Conservation (phyloP, 257 asterid genomes). For the Ballota nigra region DNA sequence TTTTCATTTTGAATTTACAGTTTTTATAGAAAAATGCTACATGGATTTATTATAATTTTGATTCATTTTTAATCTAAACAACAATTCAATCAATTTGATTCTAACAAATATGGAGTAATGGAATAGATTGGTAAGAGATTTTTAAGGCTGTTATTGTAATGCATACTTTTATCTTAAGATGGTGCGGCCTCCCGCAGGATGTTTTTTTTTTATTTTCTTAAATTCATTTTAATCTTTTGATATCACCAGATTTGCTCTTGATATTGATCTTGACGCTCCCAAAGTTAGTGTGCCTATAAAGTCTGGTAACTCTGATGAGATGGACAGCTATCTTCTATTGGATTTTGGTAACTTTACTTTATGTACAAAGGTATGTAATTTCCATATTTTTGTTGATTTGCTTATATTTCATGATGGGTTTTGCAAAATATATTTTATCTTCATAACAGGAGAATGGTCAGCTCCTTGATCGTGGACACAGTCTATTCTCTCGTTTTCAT, state of each 20-base stretch:
- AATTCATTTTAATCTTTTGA: background rate
- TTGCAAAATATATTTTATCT: slow-evolving; percentile 18
- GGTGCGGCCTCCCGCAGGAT: too few relatives aligned
- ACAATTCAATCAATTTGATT: too few relatives aligned
- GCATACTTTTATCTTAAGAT: slow-evolving; percentile 7
- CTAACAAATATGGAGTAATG: too few relatives aligned
- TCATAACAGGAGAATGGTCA: slow-evolving; percentile 59
- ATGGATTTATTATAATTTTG: too few relatives aligned
- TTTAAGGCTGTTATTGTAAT: slow-evolving; percentile 1
- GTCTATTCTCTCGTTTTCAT: slow-evolving; percentile 83
- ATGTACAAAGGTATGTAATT: slow-evolving; percentile 69
- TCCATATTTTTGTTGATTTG: slow-evolving; percentile 7
- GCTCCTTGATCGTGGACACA: slow-evolving; percentile 56
- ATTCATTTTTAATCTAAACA: too few relatives aligned
- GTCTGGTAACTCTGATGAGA: slow-evolving; percentile 44
- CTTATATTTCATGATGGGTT: slow-evolving; percentile 13
- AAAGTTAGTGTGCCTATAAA: slow-evolving; percentile 92
- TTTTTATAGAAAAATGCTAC: background rate
- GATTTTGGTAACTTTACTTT: slow-evolving; percentile 97
- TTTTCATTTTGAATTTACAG: slow-evolving; percentile 1
- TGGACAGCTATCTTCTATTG: slow-evolving; percentile 74
- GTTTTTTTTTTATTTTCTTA: too few relatives aligned
- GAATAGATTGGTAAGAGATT: background rate
- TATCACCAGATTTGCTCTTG: slow-evolving; percentile 83
- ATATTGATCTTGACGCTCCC: slow-evolving; percentile 99